Conservation (phyloP, 1,139 yeast species). For the Sugiyamaella xylanicola region DNA sequence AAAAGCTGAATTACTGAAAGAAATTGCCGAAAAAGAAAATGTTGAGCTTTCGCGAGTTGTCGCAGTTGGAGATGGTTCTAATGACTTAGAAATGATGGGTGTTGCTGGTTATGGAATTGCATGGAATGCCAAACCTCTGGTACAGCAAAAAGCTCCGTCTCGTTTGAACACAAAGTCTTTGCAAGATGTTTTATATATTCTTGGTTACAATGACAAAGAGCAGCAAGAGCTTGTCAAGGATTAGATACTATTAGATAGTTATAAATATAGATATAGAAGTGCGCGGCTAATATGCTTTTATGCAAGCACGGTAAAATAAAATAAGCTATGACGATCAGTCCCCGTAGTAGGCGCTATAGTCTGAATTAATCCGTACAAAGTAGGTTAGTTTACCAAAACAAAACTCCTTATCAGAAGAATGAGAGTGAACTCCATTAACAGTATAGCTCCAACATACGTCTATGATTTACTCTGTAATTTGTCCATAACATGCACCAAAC, state of each 20-base stretch:
- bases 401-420: not conserved
- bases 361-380: not conserved
- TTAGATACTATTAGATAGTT: not conserved
- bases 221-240: conserved; percentile 26
- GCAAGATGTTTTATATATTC: conserved; percentile 72
- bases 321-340: not conserved
- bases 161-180: conserved; percentile 72
- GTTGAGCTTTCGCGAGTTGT: conserved; percentile 58
- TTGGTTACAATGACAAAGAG: conserved; percentile 72
- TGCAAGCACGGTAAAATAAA: not conserved
- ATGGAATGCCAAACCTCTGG: conserved; percentile 96
- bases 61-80: conserved; percentile 98
- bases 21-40: conserved; percentile 64
- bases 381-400: not conserved
- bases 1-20: conserved; percentile 72
- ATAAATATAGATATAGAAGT: conserved; percentile 11
- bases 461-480: conserved; percentile 38
- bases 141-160: conserved; percentile 77
- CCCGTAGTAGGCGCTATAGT: too few species aligned
- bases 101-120: conserved; percentile 94
- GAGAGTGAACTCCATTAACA: too few species aligned
- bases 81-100: conserved; percentile 91
- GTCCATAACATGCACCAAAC: conserved; percentile 75
- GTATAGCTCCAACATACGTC: too few species aligned
- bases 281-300: not conserved